Evolutionary conservation across 2,329 filamentous ascomycete species (phyloP), one percentile per base, ranked within the genome.

Genomic region (Xylaria sp.): DNA sequence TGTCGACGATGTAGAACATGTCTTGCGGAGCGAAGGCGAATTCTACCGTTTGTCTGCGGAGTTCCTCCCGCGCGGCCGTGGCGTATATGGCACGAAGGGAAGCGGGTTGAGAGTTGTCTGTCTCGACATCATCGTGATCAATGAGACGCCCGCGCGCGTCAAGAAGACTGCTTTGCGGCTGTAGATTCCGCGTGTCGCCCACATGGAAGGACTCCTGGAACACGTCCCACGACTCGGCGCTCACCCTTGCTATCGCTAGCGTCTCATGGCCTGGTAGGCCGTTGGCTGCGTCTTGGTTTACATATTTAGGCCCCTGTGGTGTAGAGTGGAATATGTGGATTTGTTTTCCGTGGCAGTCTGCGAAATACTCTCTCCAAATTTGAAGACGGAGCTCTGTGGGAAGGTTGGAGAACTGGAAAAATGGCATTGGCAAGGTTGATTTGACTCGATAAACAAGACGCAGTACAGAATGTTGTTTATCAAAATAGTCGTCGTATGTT

Each of bases 331-430:
- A 60, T 25, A 65, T 56, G 36, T 68, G 66, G 30, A 62, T 53
- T 20, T 62, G 66, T n/a, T 41, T 57, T 9, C 57, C 57, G 58
- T 65, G 62, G 28, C 50, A 56, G 36, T 4, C 18, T 13, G 48
- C 13, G 57, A 65, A 58, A 46, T 68, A 55, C 41, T 32, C 41
- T 46, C 46, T 32, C 66, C 62, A 65, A 20, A 65, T 62, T 28
- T 65, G 43, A 25, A 68, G 63, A 12, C 66, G 57, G 25, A 65
- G 62, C 52, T 68, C 66, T 12, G 56, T 39, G 13, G 66, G 66
- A 25, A 68, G 62, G 2, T 61, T 2, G 25, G 45, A 50, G 39
- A 65, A 67, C 23, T 28, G 39, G 50, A 65, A 65, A 25, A 55
- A 32, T 28, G 41, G 7, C 61, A 67, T 64, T n/a, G 15, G 8